Percentiles rank a stretch among this genome's conserved stretches.
phyloP scores from a whole-genome alignment of 306 rosid genomes.

The Rosa lucieae region DNA sequence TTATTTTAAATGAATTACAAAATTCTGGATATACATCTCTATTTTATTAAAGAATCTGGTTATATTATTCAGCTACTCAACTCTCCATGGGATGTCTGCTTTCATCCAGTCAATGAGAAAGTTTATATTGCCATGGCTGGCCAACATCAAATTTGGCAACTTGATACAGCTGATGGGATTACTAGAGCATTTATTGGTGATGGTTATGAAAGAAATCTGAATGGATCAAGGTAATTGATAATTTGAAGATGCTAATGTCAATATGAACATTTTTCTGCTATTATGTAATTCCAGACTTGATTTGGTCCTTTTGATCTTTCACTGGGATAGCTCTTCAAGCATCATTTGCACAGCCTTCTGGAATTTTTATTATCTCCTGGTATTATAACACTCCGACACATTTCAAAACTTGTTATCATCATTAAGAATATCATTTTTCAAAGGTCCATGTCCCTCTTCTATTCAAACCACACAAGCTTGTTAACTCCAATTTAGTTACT shows the following conservation, averaged over 20 bases:
- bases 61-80: constrained; percentile 73
- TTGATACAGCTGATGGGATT: constrained; percentile 56
- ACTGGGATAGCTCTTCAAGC: constrained; percentile 60
- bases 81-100: constrained; percentile 99
- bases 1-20: not conserved
- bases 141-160: constrained; percentile 96
- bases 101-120: constrained; percentile 73
- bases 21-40: not conserved
- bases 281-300: constrained; percentile 22
- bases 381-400: constrained; percentile 22
- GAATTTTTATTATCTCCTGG: constrained; percentile 87
- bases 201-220: constrained; percentile 91
- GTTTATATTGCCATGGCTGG: constrained; percentile 97
- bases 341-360: constrained; percentile 98
- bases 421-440: constrained; percentile 78
- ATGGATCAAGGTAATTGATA: constrained; percentile 72
- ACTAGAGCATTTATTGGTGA: constrained; percentile 82
- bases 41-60: constrained; percentile 7
- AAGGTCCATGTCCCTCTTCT: constrained; percentile 48
- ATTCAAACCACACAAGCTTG: not conserved
- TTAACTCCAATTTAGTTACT: constrained; percentile 1
- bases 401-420: constrained; percentile 11
- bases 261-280: constrained; percentile 10
- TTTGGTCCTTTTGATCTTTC: constrained; percentile 12
- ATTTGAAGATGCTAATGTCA: not conserved